phyloP scores from a whole-genome alignment of 352 stramenopile genomes.

The Globisporangium cylindrosporum region DNA sequence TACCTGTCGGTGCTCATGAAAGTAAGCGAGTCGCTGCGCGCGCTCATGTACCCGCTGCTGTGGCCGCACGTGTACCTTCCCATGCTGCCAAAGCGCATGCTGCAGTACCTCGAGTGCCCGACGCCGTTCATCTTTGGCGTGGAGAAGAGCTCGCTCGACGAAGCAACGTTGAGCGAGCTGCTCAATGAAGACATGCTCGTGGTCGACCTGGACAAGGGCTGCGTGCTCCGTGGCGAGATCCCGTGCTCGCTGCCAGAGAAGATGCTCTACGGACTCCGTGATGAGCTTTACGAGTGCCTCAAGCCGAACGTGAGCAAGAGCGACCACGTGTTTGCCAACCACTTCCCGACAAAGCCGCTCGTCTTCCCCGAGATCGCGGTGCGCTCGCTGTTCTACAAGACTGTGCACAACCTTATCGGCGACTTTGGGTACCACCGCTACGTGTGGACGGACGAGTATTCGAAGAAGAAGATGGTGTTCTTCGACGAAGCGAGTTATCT shows the following conservation, averaged over 20 bases:
- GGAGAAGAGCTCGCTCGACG: constrained; percentile 58
- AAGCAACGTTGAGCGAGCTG: constrained; percentile 41
- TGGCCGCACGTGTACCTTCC: constrained; percentile 89
- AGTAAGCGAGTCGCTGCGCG: constrained; percentile 67
- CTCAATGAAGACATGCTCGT: constrained; percentile 66
- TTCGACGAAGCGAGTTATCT: constrained; percentile 87
- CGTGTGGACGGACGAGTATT: constrained; percentile 84
- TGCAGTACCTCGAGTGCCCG: constrained; percentile 83
- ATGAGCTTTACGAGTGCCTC: constrained; percentile 60
- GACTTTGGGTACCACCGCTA: constrained; percentile 86
- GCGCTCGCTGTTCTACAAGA: constrained; percentile 60
- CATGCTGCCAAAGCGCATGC: constrained; percentile 71
- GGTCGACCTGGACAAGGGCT: constrained; percentile 72
- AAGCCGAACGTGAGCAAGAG: constrained; percentile 70
- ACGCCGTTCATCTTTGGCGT: constrained; percentile 86
- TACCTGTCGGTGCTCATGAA: constrained; percentile 83
- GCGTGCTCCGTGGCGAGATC: constrained; percentile 47
- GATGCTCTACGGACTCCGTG: constrained; percentile 44
- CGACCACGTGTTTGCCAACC: constrained; percentile 69
- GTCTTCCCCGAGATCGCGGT: constrained; percentile 76
- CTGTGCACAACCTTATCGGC: constrained; percentile 67
- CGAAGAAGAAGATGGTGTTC: constrained; percentile 72
- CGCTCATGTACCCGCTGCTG: constrained; percentile 82
- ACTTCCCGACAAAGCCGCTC: constrained; percentile 60
- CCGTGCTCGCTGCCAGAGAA: constrained; percentile 45